Conservation (phyloP, 176 grass and related monocot genomes). For the Bothriochloa decipiens region DNA sequence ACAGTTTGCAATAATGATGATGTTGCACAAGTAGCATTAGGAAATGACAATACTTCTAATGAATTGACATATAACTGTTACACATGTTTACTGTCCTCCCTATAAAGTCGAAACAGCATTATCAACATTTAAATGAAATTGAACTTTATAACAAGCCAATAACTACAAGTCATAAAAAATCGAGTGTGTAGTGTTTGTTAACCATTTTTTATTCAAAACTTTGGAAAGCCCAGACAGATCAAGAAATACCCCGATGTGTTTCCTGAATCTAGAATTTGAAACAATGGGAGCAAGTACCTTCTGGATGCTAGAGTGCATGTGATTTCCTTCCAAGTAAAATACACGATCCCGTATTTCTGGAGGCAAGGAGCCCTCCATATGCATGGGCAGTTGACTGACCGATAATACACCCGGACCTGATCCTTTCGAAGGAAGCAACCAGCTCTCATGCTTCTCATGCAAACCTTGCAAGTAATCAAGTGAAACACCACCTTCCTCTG, state of each 20-base stretch:
- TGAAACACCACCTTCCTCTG: slow-evolving; percentile 87
- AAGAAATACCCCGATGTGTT: not conserved
- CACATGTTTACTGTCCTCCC: not conserved
- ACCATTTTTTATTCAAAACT: slow-evolving; percentile 4
- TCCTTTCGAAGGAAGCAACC: slow-evolving; percentile 74
- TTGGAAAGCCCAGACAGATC: not conserved
- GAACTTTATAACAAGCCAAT: not conserved
- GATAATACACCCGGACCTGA: slow-evolving; percentile 63
- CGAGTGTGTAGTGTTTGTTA: not conserved
- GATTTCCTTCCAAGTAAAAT: slow-evolving; percentile 86
- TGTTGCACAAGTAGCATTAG: not conserved
- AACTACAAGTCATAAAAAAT: not conserved
- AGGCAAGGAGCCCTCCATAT: slow-evolving; percentile 65
- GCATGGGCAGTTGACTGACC: slow-evolving; percentile 66
- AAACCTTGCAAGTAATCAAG: slow-evolving; percentile 87
- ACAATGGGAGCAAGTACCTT: slow-evolving; percentile 55
- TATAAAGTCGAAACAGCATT: not conserved
- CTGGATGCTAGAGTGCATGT: slow-evolving; percentile 91
- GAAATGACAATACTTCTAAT: not conserved
- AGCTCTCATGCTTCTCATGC: slow-evolving; percentile 98
- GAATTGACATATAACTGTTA: not conserved
- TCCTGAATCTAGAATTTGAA: not conserved
- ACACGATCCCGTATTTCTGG: slow-evolving; percentile 81
- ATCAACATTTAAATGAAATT: not conserved
- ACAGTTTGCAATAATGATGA: not conserved